Conservation (phyloP, 768 basidiomycete genomes). For the Mycena indigotica region DNA sequence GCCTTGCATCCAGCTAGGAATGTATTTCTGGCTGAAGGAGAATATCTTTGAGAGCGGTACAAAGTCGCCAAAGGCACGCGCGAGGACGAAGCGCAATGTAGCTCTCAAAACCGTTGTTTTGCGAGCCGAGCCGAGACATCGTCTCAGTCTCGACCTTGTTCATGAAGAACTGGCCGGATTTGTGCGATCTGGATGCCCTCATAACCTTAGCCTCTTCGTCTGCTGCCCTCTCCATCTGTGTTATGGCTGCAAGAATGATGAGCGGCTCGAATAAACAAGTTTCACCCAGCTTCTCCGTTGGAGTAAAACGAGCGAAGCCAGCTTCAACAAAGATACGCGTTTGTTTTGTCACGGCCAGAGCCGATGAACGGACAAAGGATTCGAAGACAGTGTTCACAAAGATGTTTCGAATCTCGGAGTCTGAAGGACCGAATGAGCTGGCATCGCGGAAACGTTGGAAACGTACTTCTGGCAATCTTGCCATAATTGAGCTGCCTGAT, state of each 20-base stretch:
- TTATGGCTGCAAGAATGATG: background rate
- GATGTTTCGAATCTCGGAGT: background rate
- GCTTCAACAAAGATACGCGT: background rate
- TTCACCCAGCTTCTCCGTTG: background rate
- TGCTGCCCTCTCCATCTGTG: background rate
- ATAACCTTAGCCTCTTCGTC: too few relatives aligned
- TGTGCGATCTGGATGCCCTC: too few relatives aligned
- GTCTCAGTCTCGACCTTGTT: too few relatives aligned
- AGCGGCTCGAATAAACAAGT: background rate
- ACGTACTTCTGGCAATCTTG: background rate
- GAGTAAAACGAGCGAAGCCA: background rate
- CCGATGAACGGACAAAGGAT: background rate
- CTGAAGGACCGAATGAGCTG: too few relatives aligned
- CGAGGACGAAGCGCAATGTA: background rate
- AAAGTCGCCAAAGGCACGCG: background rate
- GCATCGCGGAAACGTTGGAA: too few relatives aligned
- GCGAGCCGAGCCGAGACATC: too few relatives aligned
- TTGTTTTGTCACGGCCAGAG: background rate
- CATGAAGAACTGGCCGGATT: too few relatives aligned
- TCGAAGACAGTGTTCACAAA: background rate
- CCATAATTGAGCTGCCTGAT: background rate
- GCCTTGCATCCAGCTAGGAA: background rate
- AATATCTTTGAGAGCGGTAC: background rate
- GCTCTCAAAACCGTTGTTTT: background rate
- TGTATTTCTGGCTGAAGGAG: background rate